Percentiles rank a stretch among this genome's conserved stretches.
phyloP scores from a whole-genome alignment of 2,329 filamentous ascomycete species.

The Cercospora sp. region DNA sequence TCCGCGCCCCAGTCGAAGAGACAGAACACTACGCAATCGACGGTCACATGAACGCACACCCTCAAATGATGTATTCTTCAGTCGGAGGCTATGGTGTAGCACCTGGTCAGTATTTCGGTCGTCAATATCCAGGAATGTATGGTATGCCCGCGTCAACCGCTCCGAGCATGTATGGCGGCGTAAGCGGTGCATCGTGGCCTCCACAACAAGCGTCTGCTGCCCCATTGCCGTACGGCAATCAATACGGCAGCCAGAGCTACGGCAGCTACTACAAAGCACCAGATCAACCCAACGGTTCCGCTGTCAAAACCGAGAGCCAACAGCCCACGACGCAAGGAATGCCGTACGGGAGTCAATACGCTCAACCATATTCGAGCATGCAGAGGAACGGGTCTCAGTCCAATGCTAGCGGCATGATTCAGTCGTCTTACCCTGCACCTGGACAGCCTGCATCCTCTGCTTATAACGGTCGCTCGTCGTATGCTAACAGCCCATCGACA shows the following conservation, averaged over 20 bases:
- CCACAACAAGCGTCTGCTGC: slow-evolving; percentile 29
- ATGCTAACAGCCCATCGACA: slow-evolving; percentile 32
- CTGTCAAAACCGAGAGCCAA: slow-evolving; percentile 32
- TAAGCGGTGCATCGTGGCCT: slow-evolving; percentile 34
- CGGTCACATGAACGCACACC: slow-evolving; percentile 39
- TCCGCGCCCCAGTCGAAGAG: slow-evolving; percentile 42
- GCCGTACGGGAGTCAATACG: slow-evolving; percentile 34
- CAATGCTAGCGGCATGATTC: slow-evolving; percentile 30
- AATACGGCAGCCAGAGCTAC: slow-evolving; percentile 33
- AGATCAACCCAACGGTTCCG: slow-evolving; percentile 28
- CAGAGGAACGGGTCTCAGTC: slow-evolving; percentile 32
- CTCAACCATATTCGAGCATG: slow-evolving; percentile 31
- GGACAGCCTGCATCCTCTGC: slow-evolving; percentile 28
- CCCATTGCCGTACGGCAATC: slow-evolving; percentile 30
- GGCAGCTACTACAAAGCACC: slow-evolving; percentile 32
- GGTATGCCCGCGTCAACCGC: slow-evolving; percentile 29
- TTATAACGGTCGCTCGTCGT: slow-evolving; percentile 31
- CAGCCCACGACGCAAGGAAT: slow-evolving; percentile 28
- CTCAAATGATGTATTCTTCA: slow-evolving; percentile 36
- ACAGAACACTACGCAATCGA: slow-evolving; percentile 41
- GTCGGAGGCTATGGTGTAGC: slow-evolving; percentile 37
- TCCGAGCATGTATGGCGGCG: slow-evolving; percentile 32
- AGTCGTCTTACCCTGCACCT: slow-evolving; percentile 32
- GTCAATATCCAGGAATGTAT: slow-evolving; percentile 37
- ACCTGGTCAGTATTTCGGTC: slow-evolving; percentile 36